Evolutionary conservation across 805 yeast genomes (phyloP).

Genomic region (Candida fluviatilis): DNA sequence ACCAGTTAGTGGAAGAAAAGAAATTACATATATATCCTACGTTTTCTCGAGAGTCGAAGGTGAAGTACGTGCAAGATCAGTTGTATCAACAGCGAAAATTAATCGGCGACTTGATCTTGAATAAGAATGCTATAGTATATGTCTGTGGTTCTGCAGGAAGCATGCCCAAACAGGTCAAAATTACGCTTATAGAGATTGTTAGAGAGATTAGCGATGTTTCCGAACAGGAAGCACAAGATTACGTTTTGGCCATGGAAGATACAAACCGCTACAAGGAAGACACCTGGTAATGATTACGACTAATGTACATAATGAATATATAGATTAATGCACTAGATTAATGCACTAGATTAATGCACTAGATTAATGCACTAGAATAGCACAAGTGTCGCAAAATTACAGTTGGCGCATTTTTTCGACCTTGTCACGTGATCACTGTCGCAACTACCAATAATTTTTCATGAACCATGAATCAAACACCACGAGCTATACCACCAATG

Average conservation of each 20-base stretch:
- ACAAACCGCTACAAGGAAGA: constrained; percentile 74
- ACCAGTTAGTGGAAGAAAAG: constrained; percentile 16
- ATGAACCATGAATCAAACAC: too few relatives aligned
- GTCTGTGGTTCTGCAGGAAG: constrained; percentile 92
- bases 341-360: neutral
- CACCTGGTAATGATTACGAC: constrained; percentile 68
- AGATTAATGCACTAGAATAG: too few relatives aligned
- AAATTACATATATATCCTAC: constrained; percentile 38
- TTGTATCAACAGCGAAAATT: constrained; percentile 48
- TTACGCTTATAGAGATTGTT: constrained; percentile 68
- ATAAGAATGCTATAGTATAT: constrained; percentile 59
- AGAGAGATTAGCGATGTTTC: constrained; percentile 39
- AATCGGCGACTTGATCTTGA: constrained; percentile 50
- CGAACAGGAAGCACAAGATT: constrained; percentile 46
- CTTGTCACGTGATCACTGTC: neutral
- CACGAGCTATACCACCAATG: too few relatives aligned
- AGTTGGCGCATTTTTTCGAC: neutral
- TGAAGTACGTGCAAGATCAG: constrained; percentile 72
- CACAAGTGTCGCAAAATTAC: neutral
- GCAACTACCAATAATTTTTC: constrained; percentile 1
- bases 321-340: neutral
- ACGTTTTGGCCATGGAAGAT: constrained; percentile 56
- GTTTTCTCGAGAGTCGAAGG: constrained; percentile 40
- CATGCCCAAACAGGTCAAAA: constrained; percentile 86
- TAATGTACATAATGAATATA: neutral